phyloP scores from a whole-genome alignment of 176 grass and related monocot species.

The Bromus sterilis region DNA sequence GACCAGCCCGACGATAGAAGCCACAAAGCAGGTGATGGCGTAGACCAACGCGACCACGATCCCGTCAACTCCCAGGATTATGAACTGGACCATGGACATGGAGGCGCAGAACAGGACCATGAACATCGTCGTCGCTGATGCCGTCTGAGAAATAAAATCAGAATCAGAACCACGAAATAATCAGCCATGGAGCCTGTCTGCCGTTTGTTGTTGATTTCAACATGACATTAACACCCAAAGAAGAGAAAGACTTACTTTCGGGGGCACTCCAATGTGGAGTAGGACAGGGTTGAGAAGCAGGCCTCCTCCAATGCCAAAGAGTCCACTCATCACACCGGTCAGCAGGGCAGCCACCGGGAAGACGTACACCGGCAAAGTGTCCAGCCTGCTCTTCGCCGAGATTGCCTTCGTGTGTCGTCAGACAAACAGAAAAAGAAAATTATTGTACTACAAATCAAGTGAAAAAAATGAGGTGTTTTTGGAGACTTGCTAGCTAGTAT shows the following conservation, averaged over 20 bases:
- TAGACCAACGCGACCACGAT: slow-evolving; percentile 21
- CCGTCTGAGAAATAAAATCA: background rate
- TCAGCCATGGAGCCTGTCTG: background rate
- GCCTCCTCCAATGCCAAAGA: slow-evolving; percentile 68
- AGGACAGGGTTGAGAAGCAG: slow-evolving; percentile 62
- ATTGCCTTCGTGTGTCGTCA: background rate
- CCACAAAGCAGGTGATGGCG: slow-evolving; percentile 32
- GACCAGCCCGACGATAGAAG: slow-evolving; percentile 23
- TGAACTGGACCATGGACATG: slow-evolving; percentile 58
- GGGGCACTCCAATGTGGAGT: slow-evolving; percentile 57
- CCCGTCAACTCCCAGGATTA: slow-evolving; percentile 34
- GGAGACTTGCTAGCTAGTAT: background rate
- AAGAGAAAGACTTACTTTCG: slow-evolving; percentile 17
- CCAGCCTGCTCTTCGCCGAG: slow-evolving; percentile 14
- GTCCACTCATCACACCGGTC: slow-evolving; percentile 53
- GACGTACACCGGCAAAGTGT: slow-evolving; percentile 40
- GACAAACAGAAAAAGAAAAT: background rate
- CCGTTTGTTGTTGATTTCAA: background rate
- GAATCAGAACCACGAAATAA: background rate
- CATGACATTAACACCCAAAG: background rate
- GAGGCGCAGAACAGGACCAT: slow-evolving; percentile 53
- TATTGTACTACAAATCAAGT: background rate
- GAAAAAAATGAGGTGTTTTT: background rate
- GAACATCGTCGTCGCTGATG: slow-evolving; percentile 27
- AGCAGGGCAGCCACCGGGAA: slow-evolving; percentile 45